Evolutionary conservation across 768 basidiomycete genomes (phyloP), one percentile per base, ranked within the genome.

Genomic region (Suillus decipiens): DNA sequence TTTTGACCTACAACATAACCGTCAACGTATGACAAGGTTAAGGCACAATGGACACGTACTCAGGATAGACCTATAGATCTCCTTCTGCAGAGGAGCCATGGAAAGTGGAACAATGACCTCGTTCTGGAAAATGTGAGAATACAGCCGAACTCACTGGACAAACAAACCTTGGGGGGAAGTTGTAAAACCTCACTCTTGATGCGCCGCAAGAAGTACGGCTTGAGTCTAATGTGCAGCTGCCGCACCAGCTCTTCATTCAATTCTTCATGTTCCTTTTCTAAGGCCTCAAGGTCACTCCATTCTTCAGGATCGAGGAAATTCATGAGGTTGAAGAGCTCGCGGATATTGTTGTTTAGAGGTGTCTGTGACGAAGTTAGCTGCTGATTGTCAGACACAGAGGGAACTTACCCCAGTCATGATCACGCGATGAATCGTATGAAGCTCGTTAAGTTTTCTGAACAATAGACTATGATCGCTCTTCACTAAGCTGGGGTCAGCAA

Each of bases 251-350:
- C 90, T 69, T 95, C 92, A 6, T 83, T 88, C 28, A 99, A 83
- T 14, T 86, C 87, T 65, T 86, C 87, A 67, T 94, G 89, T 63
- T 92, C 83, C 68, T 84, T 85, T 63, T 90, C 88, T 12, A 98
- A 80, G 7, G 74, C 81, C 69, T 89, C 86, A 24, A 98, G 78
- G 71, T 99, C 86, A 6, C 76, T 72, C 93, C 93, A 93, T 65
- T 90, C 80, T 14, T 76, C 67, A 6, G 90, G 86, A 72, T 95
- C 93, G 19, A 99, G 84, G 79, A 99, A 99, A 73, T 95, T 93
- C 88, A 99, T 95, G 48, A 99, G 82, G 73, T 96, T 99, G 81
- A 99, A 96, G 31, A 99, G 77, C 76, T 99, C 97, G 54, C 93
- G 84, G 28, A 99, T 90, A 71, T 98, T 99, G 79, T 99, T 99